Conservation (phyloP, 805 yeast species). For the Ogataea nakhonphanomensis region DNA sequence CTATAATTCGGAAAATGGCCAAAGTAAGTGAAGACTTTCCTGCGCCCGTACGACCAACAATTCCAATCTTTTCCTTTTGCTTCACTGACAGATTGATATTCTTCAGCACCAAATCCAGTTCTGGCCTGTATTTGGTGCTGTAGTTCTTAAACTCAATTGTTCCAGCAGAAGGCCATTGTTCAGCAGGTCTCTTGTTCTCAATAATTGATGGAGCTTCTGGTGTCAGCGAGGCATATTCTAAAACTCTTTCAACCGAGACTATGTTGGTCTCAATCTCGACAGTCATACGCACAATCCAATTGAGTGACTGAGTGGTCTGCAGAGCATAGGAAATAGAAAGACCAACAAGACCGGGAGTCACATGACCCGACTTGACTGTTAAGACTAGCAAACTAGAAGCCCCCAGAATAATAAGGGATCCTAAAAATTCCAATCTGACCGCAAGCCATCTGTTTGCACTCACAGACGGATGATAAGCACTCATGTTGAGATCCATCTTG, state of each 20-base stretch:
- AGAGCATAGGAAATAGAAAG: conserved; percentile 89
- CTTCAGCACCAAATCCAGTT: conserved; percentile 74
- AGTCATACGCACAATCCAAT: conserved; percentile 98
- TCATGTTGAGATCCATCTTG: conserved; percentile 81
- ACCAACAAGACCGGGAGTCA: conserved; percentile 92
- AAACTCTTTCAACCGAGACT: conserved; percentile 71
- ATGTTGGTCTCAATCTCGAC: conserved; percentile 97
- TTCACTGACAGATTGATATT: conserved; percentile 60
- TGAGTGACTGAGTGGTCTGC: conserved; percentile 87
- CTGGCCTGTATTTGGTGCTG: conserved; percentile 81
- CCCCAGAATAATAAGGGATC: conserved; percentile 81
- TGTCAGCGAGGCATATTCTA: conserved; percentile 47
- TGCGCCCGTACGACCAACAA: conserved; percentile 97
- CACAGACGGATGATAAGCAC: conserved; percentile 88
- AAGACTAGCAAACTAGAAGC: conserved; percentile 81
- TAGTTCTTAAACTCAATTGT: conserved; percentile 64
- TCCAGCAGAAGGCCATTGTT: conserved; percentile 73
- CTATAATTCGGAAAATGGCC: conserved; percentile 83
- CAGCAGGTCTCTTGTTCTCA: conserved; percentile 54
- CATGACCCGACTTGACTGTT: conserved; percentile 60
- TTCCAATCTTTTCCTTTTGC: conserved; percentile 83
- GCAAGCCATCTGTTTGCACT: conserved; percentile 98
- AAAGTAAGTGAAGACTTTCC: conserved; percentile 86
- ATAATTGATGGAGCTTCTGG: conserved; percentile 75
- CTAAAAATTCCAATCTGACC: conserved; percentile 86